Percentiles rank a stretch among this genome's conserved stretches.
These are phyloP conservation scores for Sanghuangporus sanghuang DNA, from an alignment of 1,284 basidiomycete genomes.

Conservation along the genomic window DNA sequence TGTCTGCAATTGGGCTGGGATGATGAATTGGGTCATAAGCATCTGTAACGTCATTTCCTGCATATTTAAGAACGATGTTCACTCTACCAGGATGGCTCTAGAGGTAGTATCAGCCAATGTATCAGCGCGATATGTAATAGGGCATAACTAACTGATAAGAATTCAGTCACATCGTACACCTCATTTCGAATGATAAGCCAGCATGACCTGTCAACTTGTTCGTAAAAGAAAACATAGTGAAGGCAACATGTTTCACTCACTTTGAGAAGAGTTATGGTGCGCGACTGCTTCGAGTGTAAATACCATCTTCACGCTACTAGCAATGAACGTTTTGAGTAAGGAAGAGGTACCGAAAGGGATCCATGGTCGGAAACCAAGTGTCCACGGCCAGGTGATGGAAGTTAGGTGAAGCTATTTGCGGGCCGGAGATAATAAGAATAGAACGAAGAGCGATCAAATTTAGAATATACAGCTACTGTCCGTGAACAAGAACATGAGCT, in stretches of 20 bases:
- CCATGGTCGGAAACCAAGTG: too few relatives aligned
- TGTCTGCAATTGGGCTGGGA: conserved; percentile 62
- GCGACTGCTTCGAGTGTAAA: conserved; percentile 40
- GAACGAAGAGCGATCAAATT: not conserved
- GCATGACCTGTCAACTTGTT: conserved; percentile 42
- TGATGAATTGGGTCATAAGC: conserved; percentile 80
- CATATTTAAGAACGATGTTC: conserved; percentile 73
- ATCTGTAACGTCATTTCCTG: too few relatives aligned
- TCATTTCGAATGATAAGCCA: conserved; percentile 80
- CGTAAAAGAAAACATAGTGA: not conserved
- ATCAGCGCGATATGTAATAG: not conserved
- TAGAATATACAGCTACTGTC: not conserved
- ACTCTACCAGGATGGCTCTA: too few relatives aligned
- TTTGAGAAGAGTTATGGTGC: conserved; percentile 48
- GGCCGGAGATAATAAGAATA: not conserved
- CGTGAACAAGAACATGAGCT: not conserved
- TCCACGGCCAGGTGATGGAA: not conserved
- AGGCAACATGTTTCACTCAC: conserved; percentile 18
- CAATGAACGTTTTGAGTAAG: not conserved
- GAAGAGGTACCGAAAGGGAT: too few relatives aligned
- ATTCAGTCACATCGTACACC: conserved; percentile 84
- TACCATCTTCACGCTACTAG: conserved; percentile 13
- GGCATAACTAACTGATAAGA: conserved; percentile 52
- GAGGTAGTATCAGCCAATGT: not conserved
- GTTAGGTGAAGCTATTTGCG: not conserved